Conservation (phyloP, 2,329 filamentous ascomycete species). For the Venturia oleaginea region DNA sequence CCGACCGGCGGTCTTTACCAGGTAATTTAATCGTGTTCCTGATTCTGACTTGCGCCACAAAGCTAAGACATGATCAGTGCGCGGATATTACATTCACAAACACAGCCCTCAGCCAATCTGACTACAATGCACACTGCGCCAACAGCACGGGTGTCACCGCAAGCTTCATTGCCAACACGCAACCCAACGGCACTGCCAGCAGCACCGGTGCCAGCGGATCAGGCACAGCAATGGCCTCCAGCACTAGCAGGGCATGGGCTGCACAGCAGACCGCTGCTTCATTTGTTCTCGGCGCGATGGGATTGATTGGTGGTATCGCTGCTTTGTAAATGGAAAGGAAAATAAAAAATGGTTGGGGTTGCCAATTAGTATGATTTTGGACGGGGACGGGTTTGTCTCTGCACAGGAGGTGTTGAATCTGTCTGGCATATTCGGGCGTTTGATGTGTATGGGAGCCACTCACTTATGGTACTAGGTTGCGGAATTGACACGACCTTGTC, state of each 20-base stretch:
- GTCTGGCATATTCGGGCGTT: background rate
- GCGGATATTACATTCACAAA: constrained; percentile 62
- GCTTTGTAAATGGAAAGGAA: constrained; percentile 15
- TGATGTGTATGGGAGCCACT: background rate
- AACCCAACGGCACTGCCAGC: constrained; percentile 26
- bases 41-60: background rate
- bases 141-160: constrained; percentile 49
- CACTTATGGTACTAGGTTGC: background rate
- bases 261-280: background rate
- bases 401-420: background rate
- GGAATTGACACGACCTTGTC: too few species aligned
- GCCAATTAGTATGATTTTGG: background rate
- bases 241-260: constrained; percentile 5
- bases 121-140: constrained; percentile 42
- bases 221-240: constrained; percentile 15
- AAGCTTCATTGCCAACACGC: constrained; percentile 31
- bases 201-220: constrained; percentile 14
- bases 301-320: constrained; percentile 20
- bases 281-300: constrained; percentile 24
- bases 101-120: constrained; percentile 37
- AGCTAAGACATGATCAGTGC: constrained; percentile 40
- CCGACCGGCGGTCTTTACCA: constrained; percentile 56
- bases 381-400: background rate
- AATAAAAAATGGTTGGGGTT: background rate
- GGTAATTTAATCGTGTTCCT: constrained; percentile 25